phyloP scores from a whole-genome alignment of 2,329 filamentous ascomycete genomes.

The Microcyclosporella mali region DNA sequence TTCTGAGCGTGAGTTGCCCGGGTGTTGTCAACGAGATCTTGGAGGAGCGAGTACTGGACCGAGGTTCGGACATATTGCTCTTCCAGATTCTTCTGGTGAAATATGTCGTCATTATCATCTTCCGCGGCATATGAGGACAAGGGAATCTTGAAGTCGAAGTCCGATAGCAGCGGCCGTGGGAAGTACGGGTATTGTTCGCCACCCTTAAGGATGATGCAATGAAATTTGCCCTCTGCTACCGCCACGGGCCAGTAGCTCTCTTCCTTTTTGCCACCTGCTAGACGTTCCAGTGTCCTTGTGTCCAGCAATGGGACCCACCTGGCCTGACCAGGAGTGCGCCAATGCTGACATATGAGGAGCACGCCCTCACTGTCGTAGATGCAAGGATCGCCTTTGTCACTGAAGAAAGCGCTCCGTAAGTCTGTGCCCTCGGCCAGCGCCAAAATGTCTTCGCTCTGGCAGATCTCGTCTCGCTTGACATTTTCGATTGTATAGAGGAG shows the following conservation, averaged over 20 bases:
- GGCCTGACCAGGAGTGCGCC: slow-evolving; percentile 78
- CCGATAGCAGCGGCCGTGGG: slow-evolving; percentile 78
- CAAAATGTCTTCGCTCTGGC: slow-evolving; percentile 87
- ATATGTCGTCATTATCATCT: slow-evolving; percentile 35
- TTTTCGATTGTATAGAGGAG: slow-evolving; percentile 92
- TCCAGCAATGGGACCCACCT: slow-evolving; percentile 90
- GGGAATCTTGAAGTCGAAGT: slow-evolving; percentile 88
- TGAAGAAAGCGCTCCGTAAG: slow-evolving; percentile 83
- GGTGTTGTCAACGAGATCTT: slow-evolving; percentile 66
- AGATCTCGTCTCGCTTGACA: slow-evolving; percentile 86
- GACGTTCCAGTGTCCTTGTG: slow-evolving; percentile 73
- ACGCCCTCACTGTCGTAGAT: slow-evolving; percentile 93
- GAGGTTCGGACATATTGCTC: slow-evolving; percentile 73
- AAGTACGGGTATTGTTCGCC: slow-evolving; percentile 90
- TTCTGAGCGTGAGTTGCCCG: slow-evolving; percentile 60
- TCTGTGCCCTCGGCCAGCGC: slow-evolving; percentile 69
- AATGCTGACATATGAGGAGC: slow-evolving; percentile 80
- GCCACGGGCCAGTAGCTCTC: slow-evolving; percentile 95
- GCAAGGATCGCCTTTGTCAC: slow-evolving; percentile 86
- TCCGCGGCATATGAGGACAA: slow-evolving; percentile 52
- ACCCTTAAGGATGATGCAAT: slow-evolving; percentile 98
- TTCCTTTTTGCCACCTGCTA: slow-evolving; percentile 76
- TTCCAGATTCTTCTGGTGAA: slow-evolving; percentile 58
- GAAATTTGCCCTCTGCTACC: slow-evolving; percentile 83
- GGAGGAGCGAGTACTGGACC: slow-evolving; percentile 65